Conservation (phyloP, 2,329 filamentous ascomycete genomes). For the Drechslera avenae region DNA sequence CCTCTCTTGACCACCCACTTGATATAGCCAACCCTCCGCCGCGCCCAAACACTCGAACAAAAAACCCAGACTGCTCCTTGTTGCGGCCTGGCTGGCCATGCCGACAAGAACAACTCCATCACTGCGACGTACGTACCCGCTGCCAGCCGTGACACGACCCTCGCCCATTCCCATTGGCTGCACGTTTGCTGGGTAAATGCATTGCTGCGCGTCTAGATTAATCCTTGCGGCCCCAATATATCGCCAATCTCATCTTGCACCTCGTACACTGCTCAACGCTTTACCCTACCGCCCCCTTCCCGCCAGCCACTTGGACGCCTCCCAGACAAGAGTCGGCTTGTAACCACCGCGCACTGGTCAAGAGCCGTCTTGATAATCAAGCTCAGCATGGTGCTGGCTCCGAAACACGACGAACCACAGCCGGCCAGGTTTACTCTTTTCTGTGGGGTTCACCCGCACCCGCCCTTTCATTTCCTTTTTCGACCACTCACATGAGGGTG, state of each 20-base stretch:
- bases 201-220: conserved; percentile 5
- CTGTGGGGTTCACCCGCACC: conserved; percentile 11
- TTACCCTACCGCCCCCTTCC: too few relatives aligned
- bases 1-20: too few relatives aligned
- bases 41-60: too few relatives aligned
- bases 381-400: not conserved
- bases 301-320: conserved; percentile 10
- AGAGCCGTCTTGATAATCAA: too few relatives aligned
- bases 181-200: conserved; percentile 12
- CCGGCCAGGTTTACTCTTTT: conserved; percentile 3
- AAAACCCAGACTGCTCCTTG: too few relatives aligned
- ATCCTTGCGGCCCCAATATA: conserved; percentile 21
- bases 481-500: conserved; percentile 2
- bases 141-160: conserved; percentile 5
- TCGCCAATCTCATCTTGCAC: conserved; percentile 6
- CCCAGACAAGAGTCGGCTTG: not conserved
- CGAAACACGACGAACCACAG: conserved; percentile 11
- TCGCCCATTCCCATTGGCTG: conserved; percentile 9
- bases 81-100: too few relatives aligned
- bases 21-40: not conserved
- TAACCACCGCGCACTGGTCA: not conserved
- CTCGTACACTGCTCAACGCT: not conserved
- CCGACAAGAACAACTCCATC: not conserved
- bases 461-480: conserved; percentile 15
- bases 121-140: conserved; percentile 1